Evolutionary conservation across 176 grass and related monocot genomes (phyloP), one percentile per base, ranked within the genome.

Genomic region (Dactylis glomerata): DNA sequence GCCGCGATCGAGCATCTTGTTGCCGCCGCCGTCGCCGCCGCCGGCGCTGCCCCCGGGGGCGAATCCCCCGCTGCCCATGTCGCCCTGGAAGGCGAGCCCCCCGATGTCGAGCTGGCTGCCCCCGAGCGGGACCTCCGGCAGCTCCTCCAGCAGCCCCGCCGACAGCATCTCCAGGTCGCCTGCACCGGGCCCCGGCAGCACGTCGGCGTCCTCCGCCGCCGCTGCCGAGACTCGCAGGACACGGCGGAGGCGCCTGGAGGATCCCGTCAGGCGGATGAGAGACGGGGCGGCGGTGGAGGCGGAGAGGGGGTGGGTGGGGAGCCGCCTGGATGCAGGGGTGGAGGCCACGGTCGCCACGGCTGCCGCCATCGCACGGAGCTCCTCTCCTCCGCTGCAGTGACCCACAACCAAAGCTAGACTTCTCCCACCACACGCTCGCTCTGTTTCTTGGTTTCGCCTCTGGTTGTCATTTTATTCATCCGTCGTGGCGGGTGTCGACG

Each of bases 1-100:
- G 1, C 73, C 68, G 3, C 86, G 87, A 55, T 98, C 89, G 38
- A 92, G 56, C 88, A 80, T 73, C 91, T 85, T 94, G 10, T 78
- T 74, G 30, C 79, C 68, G 13, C 14, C 47, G 33, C 24, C 78
- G 24, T 36, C 81, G 20, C 54, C 80, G 1, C 84, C 80, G 17
- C 47, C 31, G 6, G 49, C 24, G 8, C 34, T 24, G 8, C 34
- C 63, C 8, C 72, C 78, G 8, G 70, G 50, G 5, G 77, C 41
- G 85, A 84, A 77, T 0, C 86, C 78, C 13, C 86, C 86, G 14
- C 86, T 83, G 14, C 73, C 86, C 32, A 82, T 30, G 74, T 82
- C 86, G 19, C 82, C 68, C 74, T 92, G 86, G 66, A 88, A 92
- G 67, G 90, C 86, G 40, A 92, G 70, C 59, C 81, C 89, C 0